Base-by-base conservation (phyloP, 768 basidiomycete species). In the Suillus subaureus region DNA sequence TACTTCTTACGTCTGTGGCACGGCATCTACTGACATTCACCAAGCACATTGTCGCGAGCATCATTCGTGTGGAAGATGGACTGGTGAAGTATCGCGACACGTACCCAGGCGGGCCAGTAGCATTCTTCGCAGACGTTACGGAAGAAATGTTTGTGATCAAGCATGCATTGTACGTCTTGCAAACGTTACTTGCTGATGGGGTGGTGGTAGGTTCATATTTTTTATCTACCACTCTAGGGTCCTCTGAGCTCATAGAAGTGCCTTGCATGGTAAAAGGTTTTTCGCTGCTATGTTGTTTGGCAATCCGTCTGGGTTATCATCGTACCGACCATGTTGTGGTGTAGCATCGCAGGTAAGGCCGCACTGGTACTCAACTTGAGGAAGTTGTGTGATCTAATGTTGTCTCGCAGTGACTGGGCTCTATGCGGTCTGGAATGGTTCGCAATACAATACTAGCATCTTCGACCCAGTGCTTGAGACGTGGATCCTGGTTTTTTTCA, bases 401-500 rank as follows among this genome's bases (percentile, higher is more conserved):
- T 65, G 23, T 11, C 9, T 54, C 5, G 18, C 18, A 54, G 52
- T 33, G 3, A 31, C 31, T 54, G 52, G 28, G 0, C 2, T 33
- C 6, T 8, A 1, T 23, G 56, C 23, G 15, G 31, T 54, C 18
- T 21, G 31, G 5, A 21, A 9, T 21, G 11, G 2, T 33, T 54
- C 52, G 11, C 52, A 63, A 37, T 54, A 54, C 33, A 3, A 2
- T 39, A 23, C 21, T 15, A 26, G 37, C 3, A 23, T 66, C 21
- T 66, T 63, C 26, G 26, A 4, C 18, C 9, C 3, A 33, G 54
- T 56, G 12, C 7, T 54, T n/a, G 42, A 1, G 1, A 40, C 56
- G n/a, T 66, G 61, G 61, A 23, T 66, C 52, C 11, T 12, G 5
- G 49, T 6, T 21, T 65, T 49, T 23, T 61, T 18, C 26, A 2